A percentile compares a stretch with the other conserved stretches of the same genome.
These are phyloP conservation scores for Colletotrichum viniferum DNA, from an alignment of 2,329 filamentous ascomycete genomes.

Conservation along the genomic window DNA sequence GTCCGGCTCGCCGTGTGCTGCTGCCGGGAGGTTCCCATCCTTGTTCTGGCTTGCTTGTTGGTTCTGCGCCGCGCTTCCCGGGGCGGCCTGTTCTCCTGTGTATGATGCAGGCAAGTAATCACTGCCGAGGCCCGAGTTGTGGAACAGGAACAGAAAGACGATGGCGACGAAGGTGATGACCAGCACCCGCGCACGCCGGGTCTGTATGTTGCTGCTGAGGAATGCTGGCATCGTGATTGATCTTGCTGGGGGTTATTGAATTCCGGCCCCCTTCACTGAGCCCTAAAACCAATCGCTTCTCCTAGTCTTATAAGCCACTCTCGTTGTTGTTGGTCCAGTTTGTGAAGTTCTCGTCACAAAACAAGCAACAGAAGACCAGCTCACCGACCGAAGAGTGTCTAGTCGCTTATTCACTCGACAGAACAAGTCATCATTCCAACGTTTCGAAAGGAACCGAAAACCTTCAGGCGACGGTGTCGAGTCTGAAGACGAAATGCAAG, in stretches of 20 bases:
- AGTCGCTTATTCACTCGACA: neutral
- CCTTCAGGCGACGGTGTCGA: constrained; percentile 1
- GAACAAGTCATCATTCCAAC: neutral
- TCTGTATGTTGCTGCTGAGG: neutral
- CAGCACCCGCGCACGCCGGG: constrained; percentile 1
- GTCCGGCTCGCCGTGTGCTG: constrained; percentile 6
- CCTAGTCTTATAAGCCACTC: neutral
- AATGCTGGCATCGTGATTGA: constrained; percentile 9
- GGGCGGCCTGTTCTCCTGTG: neutral
- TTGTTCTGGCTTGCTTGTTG: constrained; percentile 1
- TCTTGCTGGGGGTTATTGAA: neutral
- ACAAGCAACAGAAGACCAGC: neutral
- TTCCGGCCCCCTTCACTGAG: neutral
- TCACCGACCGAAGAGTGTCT: neutral
- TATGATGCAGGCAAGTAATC: neutral
- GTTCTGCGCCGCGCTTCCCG: neutral
- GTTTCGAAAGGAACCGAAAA: neutral
- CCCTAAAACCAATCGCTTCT: neutral
- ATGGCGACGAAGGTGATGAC: neutral
- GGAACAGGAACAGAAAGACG: neutral
- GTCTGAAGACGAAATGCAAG: neutral
- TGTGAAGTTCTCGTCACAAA: neutral
- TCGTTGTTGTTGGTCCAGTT: neutral
- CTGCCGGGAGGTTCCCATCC: neutral
- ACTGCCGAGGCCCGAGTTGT: neutral